Base-by-base conservation (phyloP, 192 early-diverging fungal species). In the Coemansia sp. region DNA sequence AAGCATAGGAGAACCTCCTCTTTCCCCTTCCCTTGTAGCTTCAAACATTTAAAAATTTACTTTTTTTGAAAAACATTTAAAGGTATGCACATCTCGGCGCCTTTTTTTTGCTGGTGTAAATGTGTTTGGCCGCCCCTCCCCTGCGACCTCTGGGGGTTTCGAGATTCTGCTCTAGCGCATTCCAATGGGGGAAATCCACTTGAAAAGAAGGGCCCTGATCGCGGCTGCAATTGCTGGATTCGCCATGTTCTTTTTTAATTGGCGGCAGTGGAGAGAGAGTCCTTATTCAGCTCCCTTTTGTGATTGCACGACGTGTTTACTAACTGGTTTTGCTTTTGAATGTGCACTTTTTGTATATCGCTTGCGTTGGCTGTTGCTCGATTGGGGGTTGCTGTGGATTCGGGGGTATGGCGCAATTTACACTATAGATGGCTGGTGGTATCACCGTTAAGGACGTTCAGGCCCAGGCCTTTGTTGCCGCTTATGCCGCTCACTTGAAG, bases 401-500 rank as follows among this genome's bases (percentile, higher is more conserved):
- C 11, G 23, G 31, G 26, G 5, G 3, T 52, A 31, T 52, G 23
- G 14, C 26, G 26, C 52, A 31, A 16, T 26, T 13, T 2, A 12
- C 16, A 6, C 21, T n/a, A 16, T 78, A 85, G 81, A 83, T 83
- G 80, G 75, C 72, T 76, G 75, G 80, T 77, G 90, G 89, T 79
- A 87, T 91, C 75, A 96, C 95, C 77, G 95, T 99, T 66, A 94
- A 96, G 89, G 97, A 99, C 90, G 96, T 99, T 66, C 86, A 85
- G 84, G 81, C 96, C 60, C 94, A 95, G 83, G 91, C 87, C 60
- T 98, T 98, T 86, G 91, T 97, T 85, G 92, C 92, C 85, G 93
- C 97, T 64, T 98, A 98, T 84, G 94, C 97, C 76, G 97, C 93
- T 71, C 95, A 99, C 90, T 88, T 99, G 75, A 99, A 98, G 92